Evolutionary conservation across 345 rosid genomes (phyloP).

Genomic region (Brassica rapa): DNA sequence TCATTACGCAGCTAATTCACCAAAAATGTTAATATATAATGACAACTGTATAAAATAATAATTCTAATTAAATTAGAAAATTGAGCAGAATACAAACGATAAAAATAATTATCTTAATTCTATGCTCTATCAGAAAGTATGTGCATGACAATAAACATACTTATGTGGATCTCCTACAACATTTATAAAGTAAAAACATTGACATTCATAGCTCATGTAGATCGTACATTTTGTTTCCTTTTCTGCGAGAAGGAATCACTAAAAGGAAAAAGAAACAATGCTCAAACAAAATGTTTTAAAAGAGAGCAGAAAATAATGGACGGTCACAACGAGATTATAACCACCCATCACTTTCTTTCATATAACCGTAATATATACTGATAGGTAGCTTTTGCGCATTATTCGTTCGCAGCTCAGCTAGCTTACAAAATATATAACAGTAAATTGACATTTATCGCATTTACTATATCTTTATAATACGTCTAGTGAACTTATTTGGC

Average conservation of each 20-base stretch:
- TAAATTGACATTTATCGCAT: constrained; percentile 24
- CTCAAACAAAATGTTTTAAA: background rate
- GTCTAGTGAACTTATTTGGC: background rate
- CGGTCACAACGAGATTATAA: constrained; percentile 33
- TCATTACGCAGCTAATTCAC: background rate
- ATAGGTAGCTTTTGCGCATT: constrained; percentile 16
- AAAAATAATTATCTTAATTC: background rate
- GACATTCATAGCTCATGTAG: constrained; percentile 20
- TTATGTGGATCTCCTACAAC: constrained; percentile 30
- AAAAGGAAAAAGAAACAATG: constrained; percentile 18
- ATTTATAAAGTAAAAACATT: constrained; percentile 9
- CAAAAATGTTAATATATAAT: too few relatives aligned
- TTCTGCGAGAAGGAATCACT: constrained; percentile 11
- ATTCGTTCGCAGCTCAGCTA: background rate
- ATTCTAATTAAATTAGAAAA: background rate
- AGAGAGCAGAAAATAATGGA: constrained; percentile 9
- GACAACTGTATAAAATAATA: background rate
- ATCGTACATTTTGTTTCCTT: constrained; percentile 30
- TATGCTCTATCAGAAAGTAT: background rate
- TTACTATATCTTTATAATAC: background rate
- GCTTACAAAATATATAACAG: background rate
- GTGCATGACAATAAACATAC: background rate
- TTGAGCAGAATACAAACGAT: background rate
- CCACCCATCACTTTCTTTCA: constrained; percentile 37
- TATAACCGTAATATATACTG: constrained; percentile 14